A percentile compares a stretch with the other conserved stretches of the same genome.
Conservation (phyloP, 2,329 filamentous ascomycete species). For the Rhinocladiella mackenziei region DNA sequence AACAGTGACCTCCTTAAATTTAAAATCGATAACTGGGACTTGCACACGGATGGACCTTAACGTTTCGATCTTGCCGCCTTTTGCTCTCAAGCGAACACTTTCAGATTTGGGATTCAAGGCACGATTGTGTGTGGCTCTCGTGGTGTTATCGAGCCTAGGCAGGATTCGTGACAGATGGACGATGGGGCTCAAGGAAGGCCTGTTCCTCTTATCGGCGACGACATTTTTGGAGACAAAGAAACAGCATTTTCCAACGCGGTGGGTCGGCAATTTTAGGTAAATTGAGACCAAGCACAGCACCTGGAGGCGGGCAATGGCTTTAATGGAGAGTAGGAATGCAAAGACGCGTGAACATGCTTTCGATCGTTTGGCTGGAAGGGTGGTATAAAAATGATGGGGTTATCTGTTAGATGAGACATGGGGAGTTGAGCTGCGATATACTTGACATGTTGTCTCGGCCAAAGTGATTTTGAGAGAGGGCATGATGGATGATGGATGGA, state of each 20-base stretch:
- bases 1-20: slow-evolving; percentile 13
- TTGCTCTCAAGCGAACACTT: slow-evolving; percentile 12
- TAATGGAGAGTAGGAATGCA: slow-evolving; percentile 4
- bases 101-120: slow-evolving; percentile 16
- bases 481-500: too few species aligned
- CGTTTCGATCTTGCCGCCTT: neutral
- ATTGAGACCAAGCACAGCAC: slow-evolving; percentile 13
- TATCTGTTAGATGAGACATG: too few species aligned
- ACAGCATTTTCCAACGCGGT: too few species aligned
- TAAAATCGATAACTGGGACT: slow-evolving; percentile 24
- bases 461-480: too few species aligned
- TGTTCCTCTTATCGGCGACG: slow-evolving; percentile 10
- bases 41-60: slow-evolving; percentile 17
- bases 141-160: neutral
- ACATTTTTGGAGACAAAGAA: slow-evolving; percentile 12
- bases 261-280: neutral
- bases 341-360: too few species aligned
- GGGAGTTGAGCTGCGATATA: too few species aligned
- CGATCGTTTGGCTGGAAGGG: neutral
- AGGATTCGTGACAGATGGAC: neutral
- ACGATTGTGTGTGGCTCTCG: neutral
- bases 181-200: neutral
- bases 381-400: neutral
- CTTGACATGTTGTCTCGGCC: too few species aligned
- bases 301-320: slow-evolving; percentile 21